Conservation (phyloP, 495 filamentous ascomycete species). For the Chaetomidium leptoderma region DNA sequence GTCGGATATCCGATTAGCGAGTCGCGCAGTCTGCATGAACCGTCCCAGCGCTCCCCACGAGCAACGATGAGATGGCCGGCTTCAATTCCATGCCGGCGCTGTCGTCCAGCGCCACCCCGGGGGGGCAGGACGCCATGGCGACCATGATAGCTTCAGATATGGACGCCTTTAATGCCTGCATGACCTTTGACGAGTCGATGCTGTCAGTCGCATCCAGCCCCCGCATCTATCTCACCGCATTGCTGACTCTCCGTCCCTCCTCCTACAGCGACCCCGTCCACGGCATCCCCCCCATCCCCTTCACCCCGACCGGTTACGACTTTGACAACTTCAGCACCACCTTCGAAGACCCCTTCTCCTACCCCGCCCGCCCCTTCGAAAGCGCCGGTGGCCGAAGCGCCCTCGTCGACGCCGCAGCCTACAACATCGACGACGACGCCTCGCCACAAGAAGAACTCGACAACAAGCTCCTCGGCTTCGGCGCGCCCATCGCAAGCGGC, state of each 20-base stretch:
- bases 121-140: slow-evolving; percentile 40
- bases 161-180: slow-evolving; percentile 39
- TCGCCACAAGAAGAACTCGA: slow-evolving; percentile 40
- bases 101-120: slow-evolving; percentile 32
- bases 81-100: slow-evolving; percentile 47
- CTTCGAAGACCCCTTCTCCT: slow-evolving; percentile 68
- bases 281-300: slow-evolving; percentile 47
- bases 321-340: slow-evolving; percentile 52
- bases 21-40: slow-evolving; percentile 5
- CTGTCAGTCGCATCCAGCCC: slow-evolving; percentile 32
- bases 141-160: slow-evolving; percentile 35
- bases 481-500: slow-evolving; percentile 55
- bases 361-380: slow-evolving; percentile 41
- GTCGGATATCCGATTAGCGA: neutral
- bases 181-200: slow-evolving; percentile 44
- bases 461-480: slow-evolving; percentile 64
- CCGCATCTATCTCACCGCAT: neutral
- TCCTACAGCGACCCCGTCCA: slow-evolving; percentile 40
- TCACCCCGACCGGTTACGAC: slow-evolving; percentile 50
- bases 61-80: slow-evolving; percentile 47
- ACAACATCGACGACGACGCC: slow-evolving; percentile 30
- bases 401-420: slow-evolving; percentile 37
- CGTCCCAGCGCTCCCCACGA: slow-evolving; percentile 1
- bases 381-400: slow-evolving; percentile 15
- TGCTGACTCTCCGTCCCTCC: neutral